These are phyloP conservation scores for Plenodomus biglobosus DNA, from an alignment of 2,329 filamentous ascomycete genomes.

Conservation along the genomic window DNA sequence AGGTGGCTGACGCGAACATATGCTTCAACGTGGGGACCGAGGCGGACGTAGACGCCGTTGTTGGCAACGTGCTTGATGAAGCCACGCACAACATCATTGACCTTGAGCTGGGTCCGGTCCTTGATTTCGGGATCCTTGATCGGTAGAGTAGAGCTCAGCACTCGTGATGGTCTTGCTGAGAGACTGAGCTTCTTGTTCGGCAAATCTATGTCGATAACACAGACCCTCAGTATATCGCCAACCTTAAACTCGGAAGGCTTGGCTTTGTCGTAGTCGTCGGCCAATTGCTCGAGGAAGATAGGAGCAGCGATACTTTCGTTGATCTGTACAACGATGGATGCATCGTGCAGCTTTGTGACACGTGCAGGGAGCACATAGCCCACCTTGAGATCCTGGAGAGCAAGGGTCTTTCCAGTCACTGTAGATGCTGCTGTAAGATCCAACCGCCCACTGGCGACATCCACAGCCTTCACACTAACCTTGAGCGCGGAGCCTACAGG, in stretches of 20 bases:
- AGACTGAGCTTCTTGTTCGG: constrained; percentile 82
- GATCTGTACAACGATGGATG: constrained; percentile 81
- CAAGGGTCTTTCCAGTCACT: constrained; percentile 58
- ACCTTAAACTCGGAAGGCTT: constrained; percentile 75
- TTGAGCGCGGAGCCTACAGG: constrained; percentile 86
- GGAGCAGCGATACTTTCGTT: constrained; percentile 77
- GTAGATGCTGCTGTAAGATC: constrained; percentile 80
- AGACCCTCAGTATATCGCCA: constrained; percentile 86
- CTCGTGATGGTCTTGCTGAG: constrained; percentile 82
- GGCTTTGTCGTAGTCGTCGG: constrained; percentile 81
- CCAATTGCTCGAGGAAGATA: constrained; percentile 78
- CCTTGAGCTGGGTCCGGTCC: constrained; percentile 67
- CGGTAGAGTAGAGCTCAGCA: constrained; percentile 80
- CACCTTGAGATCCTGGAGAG: constrained; percentile 70
- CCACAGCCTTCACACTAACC: constrained; percentile 74
- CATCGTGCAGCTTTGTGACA: constrained; percentile 82
- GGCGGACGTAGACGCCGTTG: constrained; percentile 81
- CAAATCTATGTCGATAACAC: constrained; percentile 75
- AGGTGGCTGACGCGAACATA: constrained; percentile 85
- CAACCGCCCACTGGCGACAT: constrained; percentile 71
- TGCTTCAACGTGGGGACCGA: constrained; percentile 79
- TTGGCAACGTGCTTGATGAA: constrained; percentile 90
- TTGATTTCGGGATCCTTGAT: constrained; percentile 81
- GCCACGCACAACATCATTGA: constrained; percentile 80
- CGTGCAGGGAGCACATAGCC: constrained; percentile 81